Conservation (phyloP, 1,284 basidiomycete species). For the Agroathelia rolfsii region DNA sequence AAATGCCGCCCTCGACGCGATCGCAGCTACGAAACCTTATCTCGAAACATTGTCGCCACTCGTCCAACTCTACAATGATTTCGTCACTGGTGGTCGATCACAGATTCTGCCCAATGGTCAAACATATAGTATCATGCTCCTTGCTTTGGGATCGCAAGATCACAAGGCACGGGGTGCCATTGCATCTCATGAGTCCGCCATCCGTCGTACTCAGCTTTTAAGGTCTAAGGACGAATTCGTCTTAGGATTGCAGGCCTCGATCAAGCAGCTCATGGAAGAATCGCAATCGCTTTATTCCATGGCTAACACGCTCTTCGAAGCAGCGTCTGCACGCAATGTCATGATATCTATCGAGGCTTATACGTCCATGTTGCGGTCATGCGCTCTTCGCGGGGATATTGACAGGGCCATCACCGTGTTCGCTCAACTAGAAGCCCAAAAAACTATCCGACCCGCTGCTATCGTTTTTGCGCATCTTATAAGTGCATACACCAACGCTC, state of each 20-base stretch:
- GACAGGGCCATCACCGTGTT: slow-evolving; percentile 64
- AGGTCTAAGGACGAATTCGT: slow-evolving; percentile 15
- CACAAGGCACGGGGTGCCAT: slow-evolving; percentile 50
- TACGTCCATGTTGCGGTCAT: slow-evolving; percentile 53
- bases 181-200: slow-evolving; percentile 31
- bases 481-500: slow-evolving; percentile 42
- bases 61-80: slow-evolving; percentile 67
- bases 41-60: slow-evolving; percentile 54
- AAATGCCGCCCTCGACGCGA: slow-evolving; percentile 55
- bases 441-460: slow-evolving; percentile 28
- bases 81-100: slow-evolving; percentile 59
- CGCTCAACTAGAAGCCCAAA: slow-evolving; percentile 48
- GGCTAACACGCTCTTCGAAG: slow-evolving; percentile 65
- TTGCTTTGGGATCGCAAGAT: slow-evolving; percentile 66
- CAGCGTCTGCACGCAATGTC: slow-evolving; percentile 28
- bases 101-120: slow-evolving; percentile 55
- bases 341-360: slow-evolving; percentile 36
- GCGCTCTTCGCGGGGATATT: slow-evolving; percentile 48
- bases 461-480: slow-evolving; percentile 53
- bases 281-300: slow-evolving; percentile 66
- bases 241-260: slow-evolving; percentile 25
- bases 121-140: slow-evolving; percentile 68
- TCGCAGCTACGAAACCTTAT: slow-evolving; percentile 35
- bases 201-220: slow-evolving; percentile 24
- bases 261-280: slow-evolving; percentile 42